phyloP scores from a whole-genome alignment of 2,329 filamentous ascomycete species.

The Penicillium verrucosum region DNA sequence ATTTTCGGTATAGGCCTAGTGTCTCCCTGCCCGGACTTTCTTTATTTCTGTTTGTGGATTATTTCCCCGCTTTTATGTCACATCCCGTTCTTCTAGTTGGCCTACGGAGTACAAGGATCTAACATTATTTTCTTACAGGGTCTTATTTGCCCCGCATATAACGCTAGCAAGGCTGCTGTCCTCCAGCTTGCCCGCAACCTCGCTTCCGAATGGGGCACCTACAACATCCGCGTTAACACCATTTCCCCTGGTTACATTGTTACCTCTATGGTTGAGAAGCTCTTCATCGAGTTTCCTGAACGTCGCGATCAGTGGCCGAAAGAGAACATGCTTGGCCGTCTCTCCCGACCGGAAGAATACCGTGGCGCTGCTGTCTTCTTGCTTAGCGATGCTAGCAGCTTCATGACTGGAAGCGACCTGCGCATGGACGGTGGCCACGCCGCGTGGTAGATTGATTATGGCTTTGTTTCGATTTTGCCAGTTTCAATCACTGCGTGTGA shows the following conservation, averaged over 20 bases:
- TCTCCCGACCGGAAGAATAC: slow-evolving; percentile 67
- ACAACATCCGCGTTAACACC: slow-evolving; percentile 50
- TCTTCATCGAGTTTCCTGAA: slow-evolving; percentile 62
- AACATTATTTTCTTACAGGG: slow-evolving; percentile 32
- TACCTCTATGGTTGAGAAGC: slow-evolving; percentile 46
- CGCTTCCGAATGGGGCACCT: slow-evolving; percentile 48
- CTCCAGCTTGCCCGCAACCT: slow-evolving; percentile 48
- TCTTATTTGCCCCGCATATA: slow-evolving; percentile 49
- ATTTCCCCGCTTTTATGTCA: neutral
- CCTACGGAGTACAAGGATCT: neutral
- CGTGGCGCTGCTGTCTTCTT: slow-evolving; percentile 53
- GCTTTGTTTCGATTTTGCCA: slow-evolving; percentile 4
- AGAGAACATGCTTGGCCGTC: slow-evolving; percentile 77
- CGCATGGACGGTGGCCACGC: slow-evolving; percentile 55
- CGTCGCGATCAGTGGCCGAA: slow-evolving; percentile 78
- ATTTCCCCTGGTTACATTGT: slow-evolving; percentile 49
- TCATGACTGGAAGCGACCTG: slow-evolving; percentile 56
- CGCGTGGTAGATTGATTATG: slow-evolving; percentile 47
- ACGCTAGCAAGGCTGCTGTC: slow-evolving; percentile 50
- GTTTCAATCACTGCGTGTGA: slow-evolving; percentile 11
- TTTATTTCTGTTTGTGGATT: neutral
- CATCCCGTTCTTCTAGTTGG: neutral
- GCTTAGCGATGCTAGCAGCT: slow-evolving; percentile 50
- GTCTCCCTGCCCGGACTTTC: neutral
- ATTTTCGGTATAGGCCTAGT: neutral